Base-by-base conservation (phyloP, 2,329 filamentous ascomycete species). In the Fusarium fracticaudum region DNA sequence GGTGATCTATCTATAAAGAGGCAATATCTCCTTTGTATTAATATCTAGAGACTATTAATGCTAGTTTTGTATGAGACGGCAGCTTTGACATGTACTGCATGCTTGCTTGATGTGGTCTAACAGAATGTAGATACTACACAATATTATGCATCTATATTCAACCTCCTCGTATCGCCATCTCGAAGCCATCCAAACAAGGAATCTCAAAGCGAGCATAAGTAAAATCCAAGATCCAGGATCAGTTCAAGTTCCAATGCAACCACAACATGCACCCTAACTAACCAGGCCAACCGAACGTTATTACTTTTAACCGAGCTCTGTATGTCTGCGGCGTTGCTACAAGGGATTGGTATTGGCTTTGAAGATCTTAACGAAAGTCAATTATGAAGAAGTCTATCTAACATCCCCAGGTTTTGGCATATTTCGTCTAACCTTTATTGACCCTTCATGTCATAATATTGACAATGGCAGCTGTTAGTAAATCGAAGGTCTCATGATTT, bases 181-280 rank as follows among this genome's bases (percentile, higher is more conserved):
- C 20, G 26, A 38, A 35, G 13, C 17, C 20, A 17, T 29, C 35
- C 55, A 9, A 45, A 62, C 33, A 41, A 20, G 29, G 43, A 38
- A 69, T 29, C 33, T 53, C 38, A 48, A 57, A 43, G 48, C 54
- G 67, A 69, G 64, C 41, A 43, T 44, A 50, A 50, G 26, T 41
- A 48, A 40, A 22, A 54, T 63, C 43, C 26, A 35, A 26, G 51
- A 58, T 47, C 31, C 59, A 69, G 59, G 50, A 54, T 55, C 50
- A 44, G 50, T 65, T 57, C 29, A 64, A 58, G 33, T 37, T 29
- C 38, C 35, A 60, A 64, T 69, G 67, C n/a, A 69, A 69, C 53
- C 53, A 60, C 38, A 37, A 24, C n/a, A 64, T 69, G 65, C 67
- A 64, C 40, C 29, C 37, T 31, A 12, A 44, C 43, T n/a, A 41